Base-by-base conservation (phyloP, 2,329 filamentous ascomycete species). In the Massarina eburnea region DNA sequence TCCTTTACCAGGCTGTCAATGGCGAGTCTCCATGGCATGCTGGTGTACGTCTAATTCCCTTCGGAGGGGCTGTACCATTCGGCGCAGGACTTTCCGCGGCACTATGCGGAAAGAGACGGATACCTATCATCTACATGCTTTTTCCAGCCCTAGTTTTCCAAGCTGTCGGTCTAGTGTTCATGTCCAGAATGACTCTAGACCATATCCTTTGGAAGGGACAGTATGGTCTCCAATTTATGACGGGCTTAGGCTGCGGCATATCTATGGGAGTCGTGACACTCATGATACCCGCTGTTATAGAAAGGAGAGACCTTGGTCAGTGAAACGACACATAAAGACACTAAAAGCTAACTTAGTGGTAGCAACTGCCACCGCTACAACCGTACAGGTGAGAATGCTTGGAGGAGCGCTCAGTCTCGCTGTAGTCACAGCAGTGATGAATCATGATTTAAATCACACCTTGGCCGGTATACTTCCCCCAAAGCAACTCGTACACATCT, bases 31-130 rank as follows among this genome's bases (percentile, higher is more conserved):
- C 51, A 18, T 39, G 38, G 19, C 8, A 30, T 14, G 48, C 51
- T 6, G 51, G 48, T 12, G 24, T 54, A 5, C 38, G 43, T 12
- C 26, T 50, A 1, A 41, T 54, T n/a, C 42, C 51, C 2, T 49
- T 51, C 27, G 34, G 12, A 3, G 15, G 43, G 12, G 26, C 42
- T 2, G n/a, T 33, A 14, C 29, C 37, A 4, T 10, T 51, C 17
- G 48, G 48, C 3, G 18, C 36, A 8, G n/a, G 27, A 10, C 18
- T 48, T 3, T 12, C 40, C 2, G 26, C 40, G 3, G 24, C 39
- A 8, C n/a, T 43, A 21, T 21, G 21, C 15, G 26, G 24, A 10
- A 47, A 47, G 17, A 37, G 35, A 12, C 39, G 20, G 14, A 26
- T 49, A 1, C 36, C 47, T 18, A 15, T 27, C 12, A 27, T 45